Evolutionary conservation across 2,329 filamentous ascomycete species (phyloP), one percentile per base, ranked within the genome.

Genomic region (Talaromyces sp.): DNA sequence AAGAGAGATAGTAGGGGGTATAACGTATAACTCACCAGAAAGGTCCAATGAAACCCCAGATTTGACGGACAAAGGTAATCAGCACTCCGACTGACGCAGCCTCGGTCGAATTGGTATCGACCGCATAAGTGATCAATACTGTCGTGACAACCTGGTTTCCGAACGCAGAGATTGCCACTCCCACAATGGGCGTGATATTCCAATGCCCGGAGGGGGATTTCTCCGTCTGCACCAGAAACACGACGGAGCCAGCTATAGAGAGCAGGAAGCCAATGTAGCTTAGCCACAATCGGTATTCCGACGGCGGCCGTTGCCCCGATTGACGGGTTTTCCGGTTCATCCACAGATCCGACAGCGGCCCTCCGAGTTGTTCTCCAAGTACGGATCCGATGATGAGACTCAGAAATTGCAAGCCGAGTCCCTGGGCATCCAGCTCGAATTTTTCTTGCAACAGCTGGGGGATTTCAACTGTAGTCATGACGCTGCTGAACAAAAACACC

Each of bases 91-190:
- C 56, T 10, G 60, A 4, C 62, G 71, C 33, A 84, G 76, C 47
- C 85, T 59, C 56, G 1, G 31, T 54, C 33, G 40, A 27, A 27
- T 62, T 58, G 5, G 47, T 58, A 7, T 62, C 60, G 30, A 62
- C 60, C 16, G 60, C 55, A 18, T 62, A 88, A 0, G 85, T 88
- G 33, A 86, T 83, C 57, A 86, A 68, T 0, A 87, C 81, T 0
- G 85, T 87, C 1, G 85, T 87, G 6, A 87, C 79, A 33, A 88
- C 81, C 73, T 87, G 85, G 64, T 87, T 87, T 0, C 85, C 85
- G 7, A 79, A 81, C 0, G 79, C 81, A 0, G 76, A 78, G 65
- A 84, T 80, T 2, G 78, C 85, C 5, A 78, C 79, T 5, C 85
- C 85, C 6, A 87, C 67, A 6, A 86, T 71, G 0, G 85, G 85